These are phyloP conservation scores for Aspergillus japonicus DNA, from an alignment of 2,329 filamentous ascomycete genomes.

Conservation along the genomic window DNA sequence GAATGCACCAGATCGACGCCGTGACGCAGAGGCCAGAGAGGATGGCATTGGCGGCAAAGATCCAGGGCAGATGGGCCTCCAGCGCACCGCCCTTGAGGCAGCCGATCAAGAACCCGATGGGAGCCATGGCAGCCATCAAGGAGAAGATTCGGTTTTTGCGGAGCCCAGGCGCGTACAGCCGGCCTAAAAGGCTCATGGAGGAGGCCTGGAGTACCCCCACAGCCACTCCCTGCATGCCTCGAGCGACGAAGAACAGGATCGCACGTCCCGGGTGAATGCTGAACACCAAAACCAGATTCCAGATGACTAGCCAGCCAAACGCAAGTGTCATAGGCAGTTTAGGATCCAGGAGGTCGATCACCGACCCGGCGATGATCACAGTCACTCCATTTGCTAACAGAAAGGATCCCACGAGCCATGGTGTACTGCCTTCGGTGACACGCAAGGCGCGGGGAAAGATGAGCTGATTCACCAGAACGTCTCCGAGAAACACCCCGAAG, in stretches of 20 bases:
- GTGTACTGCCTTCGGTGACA: slow-evolving; percentile 35
- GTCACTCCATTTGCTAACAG: slow-evolving; percentile 38
- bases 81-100: slow-evolving; percentile 42
- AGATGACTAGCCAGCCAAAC: slow-evolving; percentile 1
- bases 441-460: slow-evolving; percentile 7
- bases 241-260: slow-evolving; percentile 26
- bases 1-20: neutral
- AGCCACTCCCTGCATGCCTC: slow-evolving; percentile 44
- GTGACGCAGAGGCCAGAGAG: slow-evolving; percentile 29
- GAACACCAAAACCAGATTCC: neutral
- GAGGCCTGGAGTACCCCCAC: slow-evolving; percentile 49
- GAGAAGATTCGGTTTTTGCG: slow-evolving; percentile 29
- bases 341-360: slow-evolving; percentile 39
- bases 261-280: neutral
- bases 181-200: slow-evolving; percentile 46
- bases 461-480: neutral
- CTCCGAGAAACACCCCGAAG: neutral
- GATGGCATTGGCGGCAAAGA: slow-evolving; percentile 44
- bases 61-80: slow-evolving; percentile 36
- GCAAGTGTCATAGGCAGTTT: slow-evolving; percentile 21
- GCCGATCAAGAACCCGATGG: slow-evolving; percentile 43
- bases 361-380: slow-evolving; percentile 32
- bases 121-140: slow-evolving; percentile 47
- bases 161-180: slow-evolving; percentile 41
- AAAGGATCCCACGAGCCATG: slow-evolving; percentile 42